Percentiles rank a stretch among this genome's conserved stretches.
Evolutionary conservation across 75 land plant species (phyloP).

Genomic region (Picea glauca): DNA sequence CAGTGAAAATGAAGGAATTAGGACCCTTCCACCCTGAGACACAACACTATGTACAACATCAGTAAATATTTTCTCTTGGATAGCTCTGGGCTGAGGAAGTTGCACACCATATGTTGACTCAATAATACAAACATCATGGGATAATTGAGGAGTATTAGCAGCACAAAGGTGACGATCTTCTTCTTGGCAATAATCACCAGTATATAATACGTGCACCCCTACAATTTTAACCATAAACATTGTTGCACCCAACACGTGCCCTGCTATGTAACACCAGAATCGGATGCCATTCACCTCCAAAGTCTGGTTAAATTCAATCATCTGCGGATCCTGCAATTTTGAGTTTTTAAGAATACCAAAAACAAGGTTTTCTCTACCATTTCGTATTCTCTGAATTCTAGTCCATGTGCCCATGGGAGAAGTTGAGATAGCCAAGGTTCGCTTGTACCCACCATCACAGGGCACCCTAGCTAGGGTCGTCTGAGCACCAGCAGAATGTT

Average conservation of each 20-base stretch:
- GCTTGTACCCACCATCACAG: too few relatives aligned
- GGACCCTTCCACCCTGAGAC: constrained; percentile 88
- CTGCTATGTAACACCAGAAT: constrained; percentile 98
- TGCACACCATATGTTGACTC: constrained; percentile 99
- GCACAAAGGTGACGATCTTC: constrained; percentile 95
- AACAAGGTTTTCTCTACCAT: too few relatives aligned
- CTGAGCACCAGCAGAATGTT: too few relatives aligned
- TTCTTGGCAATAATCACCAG: constrained; percentile 92
- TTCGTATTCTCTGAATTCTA: too few relatives aligned
- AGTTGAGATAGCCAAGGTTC: too few relatives aligned
- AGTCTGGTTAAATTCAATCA: constrained; percentile 96
- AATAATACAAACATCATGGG: constrained; percentile 95
- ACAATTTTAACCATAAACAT: constrained; percentile 99
- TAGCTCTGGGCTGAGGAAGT: constrained; percentile 76
- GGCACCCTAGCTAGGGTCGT: too few relatives aligned
- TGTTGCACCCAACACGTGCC: constrained; percentile 97
- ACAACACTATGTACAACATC: constrained; percentile 75
- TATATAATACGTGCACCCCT: constrained; percentile 89
- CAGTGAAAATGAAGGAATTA: constrained; percentile 93
- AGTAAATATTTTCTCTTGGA: constrained; percentile 85
- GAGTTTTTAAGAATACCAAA: too few relatives aligned
- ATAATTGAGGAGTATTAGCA: constrained; percentile 87
- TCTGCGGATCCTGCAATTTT: too few relatives aligned
- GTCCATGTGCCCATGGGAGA: too few relatives aligned
- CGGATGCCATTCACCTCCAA: constrained; percentile 93